phyloP scores from a whole-genome alignment of 2,329 filamentous ascomycete species.

The Aspergillus japonicus region DNA sequence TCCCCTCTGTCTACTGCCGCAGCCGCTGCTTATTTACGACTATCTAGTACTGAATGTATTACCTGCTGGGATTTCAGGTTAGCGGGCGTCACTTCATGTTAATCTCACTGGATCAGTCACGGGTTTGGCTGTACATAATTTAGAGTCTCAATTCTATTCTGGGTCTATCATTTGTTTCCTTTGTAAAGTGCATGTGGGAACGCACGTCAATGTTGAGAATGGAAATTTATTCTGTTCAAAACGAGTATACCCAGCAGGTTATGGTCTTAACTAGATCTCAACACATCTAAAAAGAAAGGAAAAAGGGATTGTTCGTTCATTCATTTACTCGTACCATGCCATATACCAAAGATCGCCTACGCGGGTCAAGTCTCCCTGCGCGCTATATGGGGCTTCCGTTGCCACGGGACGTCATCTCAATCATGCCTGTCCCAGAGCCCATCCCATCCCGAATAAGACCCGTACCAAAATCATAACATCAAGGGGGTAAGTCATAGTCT shows the following conservation, averaged over 20 bases:
- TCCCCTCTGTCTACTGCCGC: background rate
- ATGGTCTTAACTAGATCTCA: too few species aligned
- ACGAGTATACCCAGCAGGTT: too few species aligned
- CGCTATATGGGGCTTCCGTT: background rate
- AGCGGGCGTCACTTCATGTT: constrained; percentile 8
- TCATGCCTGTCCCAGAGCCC: background rate
- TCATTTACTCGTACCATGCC: constrained; percentile 35
- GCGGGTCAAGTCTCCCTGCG: background rate
- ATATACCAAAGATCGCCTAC: constrained; percentile 12
- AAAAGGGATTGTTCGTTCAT: constrained; percentile 26
- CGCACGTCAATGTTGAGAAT: too few species aligned
- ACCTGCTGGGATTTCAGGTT: background rate
- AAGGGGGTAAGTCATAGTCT: background rate
- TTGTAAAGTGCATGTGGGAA: too few species aligned
- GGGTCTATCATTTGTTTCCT: background rate
- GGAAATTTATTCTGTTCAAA: too few species aligned
- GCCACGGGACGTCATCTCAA: background rate
- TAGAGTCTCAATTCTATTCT: background rate
- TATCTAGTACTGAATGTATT: background rate
- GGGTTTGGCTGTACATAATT: background rate
- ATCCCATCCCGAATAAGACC: background rate
- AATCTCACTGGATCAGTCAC: background rate
- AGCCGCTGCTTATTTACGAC: background rate
- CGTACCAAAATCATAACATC: background rate
- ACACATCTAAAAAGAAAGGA: too few species aligned